Evolutionary conservation across 2,329 filamentous ascomycete species (phyloP), one percentile per base, ranked within the genome.

Genomic region (Penicillium sp.): DNA sequence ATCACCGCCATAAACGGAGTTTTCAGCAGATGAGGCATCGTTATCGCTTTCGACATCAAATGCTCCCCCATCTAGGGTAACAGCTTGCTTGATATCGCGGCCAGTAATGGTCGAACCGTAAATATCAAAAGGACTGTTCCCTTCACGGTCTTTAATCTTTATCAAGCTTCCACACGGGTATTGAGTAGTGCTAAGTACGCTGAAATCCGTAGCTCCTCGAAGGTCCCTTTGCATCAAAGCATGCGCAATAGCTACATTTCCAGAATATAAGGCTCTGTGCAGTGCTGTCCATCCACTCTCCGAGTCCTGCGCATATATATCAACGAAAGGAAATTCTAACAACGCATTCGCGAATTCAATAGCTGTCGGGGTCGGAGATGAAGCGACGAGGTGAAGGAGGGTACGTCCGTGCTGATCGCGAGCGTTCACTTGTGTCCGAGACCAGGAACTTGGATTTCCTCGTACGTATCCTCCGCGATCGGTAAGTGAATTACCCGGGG

Each of bases 251-350:
- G 89, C 86, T 51, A 94, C 85, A 67, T 97, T 97, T 47, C 93
- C 93, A 64, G 87, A 85, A 69, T 97, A 97, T 43, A 97, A 79
- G 7, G 92, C 90, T 65, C 94, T 84, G 69, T 99, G 94, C 40
- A 99, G 80, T 38, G 92, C 87, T 59, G 96, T 99, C 94, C 94
- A 99, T 46, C 92, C 93, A 72, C 89, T 97, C 72, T 99, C 94
- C 7, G 80, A 78, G 71, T 99, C 94, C 69, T 96, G 92, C 2
- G 82, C 79, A 66, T 96, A 94, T 8, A 97, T 77, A 73, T 99
- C 94, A 63, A 91, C 83, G 52, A 87, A 81, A 1, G 91, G 90
- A 66, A 96, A 87, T 21, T 91, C 86, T 47, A 97, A 80, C 35
- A 99, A 79, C 11, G 90, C 86, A 60, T 85, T 80, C 20, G 92